Evolutionary conservation across 192 early-diverging fungal species (phyloP), one percentile per base, ranked within the genome.

Genomic region (Phycomyces blakesleeanus): DNA sequence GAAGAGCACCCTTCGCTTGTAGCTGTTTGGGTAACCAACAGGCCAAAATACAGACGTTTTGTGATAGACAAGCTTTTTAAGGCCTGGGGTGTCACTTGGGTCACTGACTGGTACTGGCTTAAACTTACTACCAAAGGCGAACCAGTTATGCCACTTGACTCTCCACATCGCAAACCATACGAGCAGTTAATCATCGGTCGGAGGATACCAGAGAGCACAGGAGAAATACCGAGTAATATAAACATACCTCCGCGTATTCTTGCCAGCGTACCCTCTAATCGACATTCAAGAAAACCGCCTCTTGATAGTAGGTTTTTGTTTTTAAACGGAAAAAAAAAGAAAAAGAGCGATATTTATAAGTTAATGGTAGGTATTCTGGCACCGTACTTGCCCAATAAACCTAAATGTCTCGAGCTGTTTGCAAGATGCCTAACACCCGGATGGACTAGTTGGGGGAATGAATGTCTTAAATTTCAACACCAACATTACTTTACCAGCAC

Each of bases 11-110:
- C 34, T 5, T 76, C 65, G 6, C 42, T 83, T 8, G 73, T 89
- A 4, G 83, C 81, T 5, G 80, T 90, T 0, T 91, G 89, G 89
- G 79, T 91, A 6, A 88, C 88, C 11, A 90, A 91, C 56, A 80
- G 83, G 27, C 80, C 80, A 41, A 87, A 87, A 50, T 78, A 78
- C 49, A 73, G 76, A 11, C 63, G 41, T 1, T 84, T 91, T 27
- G 79, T 91, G 5, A 25, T 69, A 0, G 76, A 88, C 16, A 91
- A 90, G 66, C 73, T 91, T 44, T 83, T 90, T 52, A 74, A 80
- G 0, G 73, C 81, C 10, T 91, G 86, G 87, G 76, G 78, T 0
- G 27, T 87, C 0, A 64, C 73, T 22, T 71, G 72, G 34, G 76
- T 85, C 1, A 77, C 68, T 4, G 81, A 84, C 55, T 88, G 85